Conservation (phyloP, 345 rosid species). For the Hevea brasiliensis region DNA sequence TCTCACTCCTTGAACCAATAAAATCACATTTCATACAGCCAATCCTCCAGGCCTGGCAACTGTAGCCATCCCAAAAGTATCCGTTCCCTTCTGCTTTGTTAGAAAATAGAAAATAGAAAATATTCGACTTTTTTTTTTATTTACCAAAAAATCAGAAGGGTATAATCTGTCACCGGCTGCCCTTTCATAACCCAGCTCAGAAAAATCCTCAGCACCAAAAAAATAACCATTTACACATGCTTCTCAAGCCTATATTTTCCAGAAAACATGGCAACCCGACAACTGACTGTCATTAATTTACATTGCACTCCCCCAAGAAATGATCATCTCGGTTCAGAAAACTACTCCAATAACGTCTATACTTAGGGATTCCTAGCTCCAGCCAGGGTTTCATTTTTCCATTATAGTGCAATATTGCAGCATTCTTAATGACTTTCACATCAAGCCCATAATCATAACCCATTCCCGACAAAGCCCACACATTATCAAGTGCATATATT, state of each 20-base stretch:
- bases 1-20: conserved; percentile 16
- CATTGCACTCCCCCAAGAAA: conserved; percentile 25
- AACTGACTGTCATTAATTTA: conserved; percentile 44
- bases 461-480: conserved; percentile 30
- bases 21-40: conserved; percentile 6
- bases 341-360: conserved; percentile 33
- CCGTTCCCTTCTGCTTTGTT: conserved; percentile 21
- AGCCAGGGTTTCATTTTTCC: conserved; percentile 42
- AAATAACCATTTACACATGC: conserved; percentile 13
- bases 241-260: conserved; percentile 20
- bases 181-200: conserved; percentile 27
- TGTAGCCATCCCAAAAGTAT: conserved; percentile 12
- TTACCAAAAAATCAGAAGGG: conserved; percentile 28
- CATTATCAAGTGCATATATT: conserved; percentile 24
- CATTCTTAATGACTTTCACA: conserved; percentile 22
- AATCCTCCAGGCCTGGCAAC: conserved; percentile 16
- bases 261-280: conserved; percentile 10
- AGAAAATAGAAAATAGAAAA: background rate
- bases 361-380: conserved; percentile 33
- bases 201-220: conserved; percentile 27
- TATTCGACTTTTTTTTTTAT: conserved; percentile 17
- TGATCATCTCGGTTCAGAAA: conserved; percentile 23
- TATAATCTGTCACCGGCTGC: conserved; percentile 12
- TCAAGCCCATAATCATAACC: conserved; percentile 31
- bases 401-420: conserved; percentile 35